Evolutionary conservation across 1,139 yeast genomes (phyloP).

Genomic region (Protomyces arabidopsidicola): DNA sequence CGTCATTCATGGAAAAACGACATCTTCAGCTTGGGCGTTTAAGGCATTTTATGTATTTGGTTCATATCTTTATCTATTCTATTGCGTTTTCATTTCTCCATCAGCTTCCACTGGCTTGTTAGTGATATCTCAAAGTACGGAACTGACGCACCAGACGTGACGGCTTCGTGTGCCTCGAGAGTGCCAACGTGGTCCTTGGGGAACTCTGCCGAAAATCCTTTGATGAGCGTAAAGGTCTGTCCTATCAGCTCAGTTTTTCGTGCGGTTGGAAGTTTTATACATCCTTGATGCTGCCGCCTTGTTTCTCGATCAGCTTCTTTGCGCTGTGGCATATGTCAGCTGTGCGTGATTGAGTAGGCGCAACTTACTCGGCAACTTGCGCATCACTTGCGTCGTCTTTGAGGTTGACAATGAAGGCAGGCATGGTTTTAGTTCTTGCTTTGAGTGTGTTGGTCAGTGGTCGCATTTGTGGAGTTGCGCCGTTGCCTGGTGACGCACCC

Average conservation of each 20-base stretch:
- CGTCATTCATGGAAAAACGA: conserved; percentile 23
- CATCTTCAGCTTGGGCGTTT: conserved; percentile 13
- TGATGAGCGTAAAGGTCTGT: conserved; percentile 21
- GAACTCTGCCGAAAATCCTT: conserved; percentile 16
- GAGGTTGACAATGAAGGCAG: conserved; percentile 19
- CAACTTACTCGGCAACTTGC: conserved; percentile 8
- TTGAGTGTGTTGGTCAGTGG: not conserved
- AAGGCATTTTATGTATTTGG: not conserved
- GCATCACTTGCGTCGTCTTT: conserved; percentile 21
- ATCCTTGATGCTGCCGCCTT: conserved; percentile 24
- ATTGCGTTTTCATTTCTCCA: conserved; percentile 21
- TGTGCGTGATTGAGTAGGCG: not conserved
- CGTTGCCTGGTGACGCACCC: not conserved
- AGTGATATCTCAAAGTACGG: not conserved
- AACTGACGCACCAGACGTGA: not conserved
- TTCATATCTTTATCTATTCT: not conserved
- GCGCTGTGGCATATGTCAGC: not conserved
- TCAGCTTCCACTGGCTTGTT: conserved; percentile 17
- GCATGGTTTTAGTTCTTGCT: not conserved
- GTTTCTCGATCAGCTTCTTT: conserved; percentile 3
- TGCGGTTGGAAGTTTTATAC: not conserved
- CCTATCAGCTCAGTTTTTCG: not conserved
- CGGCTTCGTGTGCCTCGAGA: conserved; percentile 23
- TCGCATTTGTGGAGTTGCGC: not conserved
- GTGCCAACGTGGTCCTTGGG: conserved; percentile 24